These are phyloP conservation scores for Triglochin maritima DNA, from an alignment of 106 monocot genomes.

Conservation along the genomic window DNA sequence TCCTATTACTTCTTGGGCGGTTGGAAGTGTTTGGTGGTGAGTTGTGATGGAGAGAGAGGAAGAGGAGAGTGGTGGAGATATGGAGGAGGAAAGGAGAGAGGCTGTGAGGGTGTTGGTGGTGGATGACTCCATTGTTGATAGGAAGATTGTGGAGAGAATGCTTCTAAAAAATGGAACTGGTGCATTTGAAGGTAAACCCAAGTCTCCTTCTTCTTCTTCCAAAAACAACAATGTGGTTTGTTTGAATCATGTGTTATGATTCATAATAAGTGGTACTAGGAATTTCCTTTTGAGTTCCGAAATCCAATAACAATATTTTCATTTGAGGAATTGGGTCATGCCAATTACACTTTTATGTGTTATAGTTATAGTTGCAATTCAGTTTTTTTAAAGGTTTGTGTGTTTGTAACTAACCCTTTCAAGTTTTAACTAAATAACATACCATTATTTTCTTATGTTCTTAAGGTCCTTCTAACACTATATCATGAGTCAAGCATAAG, in stretches of 20 bases:
- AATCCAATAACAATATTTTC: no score
- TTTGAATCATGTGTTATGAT: background rate
- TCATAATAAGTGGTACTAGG: background rate
- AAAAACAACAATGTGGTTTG: background rate
- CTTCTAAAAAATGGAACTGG: slow-evolving; percentile 7
- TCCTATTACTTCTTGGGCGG: background rate
- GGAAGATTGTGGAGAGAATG: slow-evolving; percentile 28
- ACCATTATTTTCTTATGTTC: no score
- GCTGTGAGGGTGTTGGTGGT: slow-evolving; percentile 30
- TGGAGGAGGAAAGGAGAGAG: background rate
- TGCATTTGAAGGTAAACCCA: slow-evolving; percentile 17
- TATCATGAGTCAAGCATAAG: no score
- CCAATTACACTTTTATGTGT: no score
- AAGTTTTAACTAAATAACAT: no score
- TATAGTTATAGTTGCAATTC: no score
- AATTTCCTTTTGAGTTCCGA: no score
- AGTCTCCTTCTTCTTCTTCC: background rate
- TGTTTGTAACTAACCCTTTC: no score
- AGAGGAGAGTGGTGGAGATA: background rate
- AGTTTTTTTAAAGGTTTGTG: no score
- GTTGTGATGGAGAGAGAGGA: background rate
- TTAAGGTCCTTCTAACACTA: no score
- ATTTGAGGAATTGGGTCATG: no score
- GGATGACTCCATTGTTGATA: slow-evolving; percentile 28
- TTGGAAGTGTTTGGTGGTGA: background rate